Evolutionary conservation across 2,329 filamentous ascomycete species (phyloP), one percentile per base, ranked within the genome.

Genomic region (Pseudopithomyces maydicus): DNA sequence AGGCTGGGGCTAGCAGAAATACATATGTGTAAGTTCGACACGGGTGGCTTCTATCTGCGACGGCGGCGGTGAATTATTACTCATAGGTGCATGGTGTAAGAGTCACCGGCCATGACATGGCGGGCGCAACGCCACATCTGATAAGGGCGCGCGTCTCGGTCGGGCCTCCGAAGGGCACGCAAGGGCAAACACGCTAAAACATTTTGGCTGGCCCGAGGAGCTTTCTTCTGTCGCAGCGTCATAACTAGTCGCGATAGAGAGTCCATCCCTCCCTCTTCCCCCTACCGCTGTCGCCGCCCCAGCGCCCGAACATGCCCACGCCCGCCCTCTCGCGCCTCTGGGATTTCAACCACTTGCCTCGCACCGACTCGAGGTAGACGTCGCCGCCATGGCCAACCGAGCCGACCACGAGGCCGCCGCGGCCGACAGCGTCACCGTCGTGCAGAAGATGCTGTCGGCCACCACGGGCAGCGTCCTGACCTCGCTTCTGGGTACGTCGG

Each of bases 361-460:
- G 66, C 55, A 61, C 58, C 46, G 63, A 69, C 48, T 67, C 68
- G 66, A 69, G 67, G 66, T 71, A 72, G 57, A 62, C 41, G 15
- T 35, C 22, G n/a, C n/a, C 54, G 49, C 56, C 41, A 75, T 74
- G 72, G 66, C 73, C 23, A 60, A 67, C 50, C 66, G 64, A 57
- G 67, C 68, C 60, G 74, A 78, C 54, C 78, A 78, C 54, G 78
- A 81, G 38, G 79, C 74, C 49, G 47, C 58, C 20, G 78, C 80
- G 36, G 76, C 82, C 23, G 77, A 83, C 23, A 88, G 94, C 59
- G 91, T 96, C 63, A 92, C 93, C 5, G 85, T 92, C 20, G 78
- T 84, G 12, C 94, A 98, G 80, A 95, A 94, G 81, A 99, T 99
- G 95, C 76, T 96, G 53, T 97, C 94, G 55, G 95, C 95, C 48